Base-by-base conservation (phyloP, 768 basidiomycete genomes). In the Dioszegia crocea region DNA sequence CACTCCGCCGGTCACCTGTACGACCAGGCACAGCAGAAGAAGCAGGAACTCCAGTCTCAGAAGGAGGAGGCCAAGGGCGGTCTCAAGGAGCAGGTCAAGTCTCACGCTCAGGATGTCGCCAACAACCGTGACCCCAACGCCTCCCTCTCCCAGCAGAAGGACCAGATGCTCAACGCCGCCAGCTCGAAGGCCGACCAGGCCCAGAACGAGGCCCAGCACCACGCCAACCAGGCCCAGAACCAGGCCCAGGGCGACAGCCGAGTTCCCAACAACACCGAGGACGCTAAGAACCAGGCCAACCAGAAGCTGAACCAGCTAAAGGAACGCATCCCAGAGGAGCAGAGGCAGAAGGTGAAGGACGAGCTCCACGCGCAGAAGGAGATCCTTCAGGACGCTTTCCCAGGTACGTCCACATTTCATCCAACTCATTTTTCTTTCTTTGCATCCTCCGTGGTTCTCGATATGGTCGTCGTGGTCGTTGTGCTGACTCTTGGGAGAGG, bases 381-480 rank as follows among this genome's bases (percentile, higher is more conserved):
- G 30, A 88, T 89, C 76, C 66, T 96, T 52, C 78, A 79, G 16
- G 89, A 92, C 48, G 88, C 93, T 38, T 92, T 96, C 82, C 92
- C 93, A 0, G n/a, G n/a, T n/a, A n/a, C n/a, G n/a, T n/a, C n/a
- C n/a, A n/a, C n/a, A n/a, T n/a, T n/a, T n/a, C n/a, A n/a, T n/a
- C n/a, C n/a, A n/a, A n/a, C n/a, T n/a, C n/a, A n/a, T n/a, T n/a
- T n/a, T n/a, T n/a, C n/a, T n/a, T n/a, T n/a, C n/a, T n/a, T n/a
- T n/a, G n/a, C n/a, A n/a, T n/a, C n/a, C n/a, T n/a, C n/a, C n/a
- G n/a, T n/a, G n/a, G n/a, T n/a, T n/a, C n/a, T n/a, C n/a, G n/a
- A n/a, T n/a, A n/a, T n/a, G n/a, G n/a, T n/a, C n/a, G n/a, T n/a
- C n/a, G n/a, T n/a, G n/a, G n/a, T n/a, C n/a, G n/a, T n/a, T n/a